A percentile compares a stretch with the other conserved stretches of the same genome.
phyloP scores from a whole-genome alignment of 1,284 basidiomycete species.

The Cutaneotrichosporon curvatum region DNA sequence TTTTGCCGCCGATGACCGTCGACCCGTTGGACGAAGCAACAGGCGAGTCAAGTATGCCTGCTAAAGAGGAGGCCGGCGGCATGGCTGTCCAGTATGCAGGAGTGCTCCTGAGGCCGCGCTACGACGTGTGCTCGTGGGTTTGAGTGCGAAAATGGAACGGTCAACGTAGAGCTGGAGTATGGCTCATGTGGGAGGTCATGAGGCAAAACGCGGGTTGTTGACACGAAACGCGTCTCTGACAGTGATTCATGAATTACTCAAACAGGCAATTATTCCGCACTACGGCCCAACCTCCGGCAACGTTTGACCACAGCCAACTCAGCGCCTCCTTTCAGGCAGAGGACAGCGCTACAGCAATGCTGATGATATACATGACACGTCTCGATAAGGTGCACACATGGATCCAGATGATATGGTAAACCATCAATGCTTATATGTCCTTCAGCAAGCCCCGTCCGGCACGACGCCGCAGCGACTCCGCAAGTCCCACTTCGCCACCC shows the following conservation, averaged over 20 bases:
- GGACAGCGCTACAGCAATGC: no score
- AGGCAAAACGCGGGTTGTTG: neutral
- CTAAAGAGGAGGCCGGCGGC: constrained; percentile 30
- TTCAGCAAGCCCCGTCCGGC: constrained; percentile 41
- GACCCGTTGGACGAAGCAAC: constrained; percentile 29
- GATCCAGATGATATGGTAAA: no score
- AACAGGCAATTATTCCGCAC: neutral
- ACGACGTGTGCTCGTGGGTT: no score
- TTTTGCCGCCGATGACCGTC: constrained; percentile 13
- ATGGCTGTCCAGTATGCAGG: no score
- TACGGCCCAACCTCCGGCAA: no score
- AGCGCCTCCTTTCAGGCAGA: no score
- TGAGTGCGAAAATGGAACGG: no score
- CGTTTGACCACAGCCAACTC: no score
- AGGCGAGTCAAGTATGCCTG: constrained; percentile 37
- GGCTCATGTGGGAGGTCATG: neutral
- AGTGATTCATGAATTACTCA: neutral
- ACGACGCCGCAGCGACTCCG: constrained; percentile 37
- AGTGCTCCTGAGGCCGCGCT: no score
- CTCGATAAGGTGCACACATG: no score
- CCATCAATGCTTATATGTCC: constrained; percentile 39
- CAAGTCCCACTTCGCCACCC: constrained; percentile 33
- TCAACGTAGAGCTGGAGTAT: neutral
- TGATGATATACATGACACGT: no score
- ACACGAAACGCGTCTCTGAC: neutral